Evolutionary conservation across 345 rosid genomes (phyloP), one percentile per base, ranked within the genome.

Genomic region (Acer negundo): DNA sequence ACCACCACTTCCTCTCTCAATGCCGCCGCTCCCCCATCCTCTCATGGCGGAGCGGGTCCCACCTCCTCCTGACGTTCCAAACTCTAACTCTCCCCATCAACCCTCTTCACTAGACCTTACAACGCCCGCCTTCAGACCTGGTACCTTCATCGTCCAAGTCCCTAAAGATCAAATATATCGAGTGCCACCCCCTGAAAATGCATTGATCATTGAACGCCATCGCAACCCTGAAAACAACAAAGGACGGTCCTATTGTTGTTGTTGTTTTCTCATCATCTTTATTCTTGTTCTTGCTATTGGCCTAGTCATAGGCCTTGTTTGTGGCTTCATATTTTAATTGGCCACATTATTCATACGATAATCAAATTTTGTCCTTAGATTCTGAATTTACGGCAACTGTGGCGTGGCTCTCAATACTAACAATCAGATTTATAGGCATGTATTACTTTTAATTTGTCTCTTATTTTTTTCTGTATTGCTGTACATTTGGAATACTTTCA

Each of bases 141-240:
- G 88, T 6, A 91, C 91, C 20, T 88, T 89, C 86, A 72, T 80
- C 1, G 62, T 88, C 23, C 85, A 79, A 28, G 68, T 90, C 81
- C 95, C 93, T 7, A 89, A 83, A 78, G 87, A 92, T n/a, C 88
- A 85, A 77, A 80, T 94, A 62, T 92, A 86, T 75, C 87, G 89
- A 0, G 20, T 90, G 7, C 98, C 97, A 6, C 92, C 93, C 1
- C 88, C 88, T 12, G 85, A 77, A 35, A 87, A 87, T 62, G 86
- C 88, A 65, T 40, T 42, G 42, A 74, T 80, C 65, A 64, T 61
- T 3, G 75, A 84, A 70, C 74, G 65, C 72, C 81, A 47, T 19
- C 47, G 66, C 10, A 80, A 78, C 22, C 12, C 2, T 7, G 64
- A 31, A 42, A 76, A 35, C 4, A 74, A 68, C 6, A 79, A 79